Percentiles rank a stretch among this genome's conserved stretches.
Conservation (phyloP, 129 eudicot species). For the Escallonia rubra region DNA sequence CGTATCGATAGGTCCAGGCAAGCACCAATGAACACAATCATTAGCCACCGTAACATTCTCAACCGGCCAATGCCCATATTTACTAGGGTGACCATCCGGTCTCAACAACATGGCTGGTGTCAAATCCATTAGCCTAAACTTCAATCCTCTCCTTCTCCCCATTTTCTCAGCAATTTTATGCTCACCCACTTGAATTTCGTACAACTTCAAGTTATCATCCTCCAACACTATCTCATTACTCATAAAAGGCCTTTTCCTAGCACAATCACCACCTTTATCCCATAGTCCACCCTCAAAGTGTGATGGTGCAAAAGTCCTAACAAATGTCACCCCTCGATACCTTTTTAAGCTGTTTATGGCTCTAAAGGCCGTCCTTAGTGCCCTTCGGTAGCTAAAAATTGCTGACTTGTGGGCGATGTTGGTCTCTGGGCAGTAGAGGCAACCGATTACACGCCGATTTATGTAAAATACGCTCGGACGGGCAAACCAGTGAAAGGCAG, state of each 20-base stretch:
- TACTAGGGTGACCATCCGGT: constrained; percentile 88
- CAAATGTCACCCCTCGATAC: constrained; percentile 47
- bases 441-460: constrained; percentile 44
- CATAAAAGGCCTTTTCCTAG: constrained; percentile 50
- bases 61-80: constrained; percentile 59
- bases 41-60: constrained; percentile 41
- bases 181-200: constrained; percentile 62
- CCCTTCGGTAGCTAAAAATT: constrained; percentile 54
- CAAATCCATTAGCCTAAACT: constrained; percentile 48
- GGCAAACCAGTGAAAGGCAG: constrained; percentile 93
- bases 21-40: constrained; percentile 65
- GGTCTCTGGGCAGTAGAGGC: constrained; percentile 52
- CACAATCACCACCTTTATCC: constrained; percentile 85
- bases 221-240: constrained; percentile 34
- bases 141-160: constrained; percentile 39
- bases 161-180: constrained; percentile 37
- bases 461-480: constrained; percentile 65
- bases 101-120: constrained; percentile 58
- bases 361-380: constrained; percentile 53
- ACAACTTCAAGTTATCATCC: constrained; percentile 47
- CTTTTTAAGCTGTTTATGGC: constrained; percentile 39
- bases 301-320: constrained; percentile 70
- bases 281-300: constrained; percentile 76
- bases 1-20: constrained; percentile 63
- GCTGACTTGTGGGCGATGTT: constrained; percentile 34